phyloP scores from a whole-genome alignment of 2,329 filamentous ascomycete species.

The Delphinella strobiligena region DNA sequence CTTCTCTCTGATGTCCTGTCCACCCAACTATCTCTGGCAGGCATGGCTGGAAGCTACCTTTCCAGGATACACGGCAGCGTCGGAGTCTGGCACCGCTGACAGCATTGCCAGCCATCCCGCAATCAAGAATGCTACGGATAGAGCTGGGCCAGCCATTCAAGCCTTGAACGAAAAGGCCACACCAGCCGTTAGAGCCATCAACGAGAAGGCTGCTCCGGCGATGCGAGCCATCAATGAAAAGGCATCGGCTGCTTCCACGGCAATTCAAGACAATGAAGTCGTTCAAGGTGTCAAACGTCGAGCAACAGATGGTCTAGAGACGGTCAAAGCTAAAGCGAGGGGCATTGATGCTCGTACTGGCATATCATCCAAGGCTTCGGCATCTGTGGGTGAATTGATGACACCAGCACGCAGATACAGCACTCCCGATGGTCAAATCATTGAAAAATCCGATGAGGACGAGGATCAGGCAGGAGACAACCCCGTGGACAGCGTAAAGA shows the following conservation, averaged over 20 bases:
- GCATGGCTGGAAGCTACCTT: slow-evolving; percentile 62
- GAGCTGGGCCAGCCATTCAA: slow-evolving; percentile 3
- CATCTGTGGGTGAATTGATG: not conserved
- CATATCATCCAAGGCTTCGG: not conserved
- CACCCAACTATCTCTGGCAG: slow-evolving; percentile 83
- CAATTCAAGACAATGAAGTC: slow-evolving; percentile 4
- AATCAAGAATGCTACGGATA: slow-evolving; percentile 19
- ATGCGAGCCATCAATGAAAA: slow-evolving; percentile 20
- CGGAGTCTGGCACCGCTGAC: slow-evolving; percentile 6
- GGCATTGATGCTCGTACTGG: slow-evolving; percentile 6
- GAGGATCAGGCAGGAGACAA: not conserved
- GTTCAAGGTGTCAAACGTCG: slow-evolving; percentile 6
- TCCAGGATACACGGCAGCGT: slow-evolving; percentile 45
- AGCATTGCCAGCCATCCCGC: slow-evolving; percentile 11
- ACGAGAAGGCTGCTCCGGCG: too few species aligned
- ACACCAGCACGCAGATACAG: slow-evolving; percentile 3
- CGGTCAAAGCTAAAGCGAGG: slow-evolving; percentile 5
- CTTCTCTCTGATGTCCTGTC: slow-evolving; percentile 60
- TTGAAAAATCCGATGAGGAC: slow-evolving; percentile 6
- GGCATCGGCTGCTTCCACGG: slow-evolving; percentile 5
- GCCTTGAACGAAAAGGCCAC: slow-evolving; percentile 32
- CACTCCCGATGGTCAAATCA: not conserved
- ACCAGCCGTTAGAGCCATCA: slow-evolving; percentile 10
- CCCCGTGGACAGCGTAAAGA: slow-evolving; percentile 3
- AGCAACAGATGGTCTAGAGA: slow-evolving; percentile 7